These are phyloP conservation scores for Isoetes taiwanensis DNA, from an alignment of 75 land plant species.

Conservation along the genomic window DNA sequence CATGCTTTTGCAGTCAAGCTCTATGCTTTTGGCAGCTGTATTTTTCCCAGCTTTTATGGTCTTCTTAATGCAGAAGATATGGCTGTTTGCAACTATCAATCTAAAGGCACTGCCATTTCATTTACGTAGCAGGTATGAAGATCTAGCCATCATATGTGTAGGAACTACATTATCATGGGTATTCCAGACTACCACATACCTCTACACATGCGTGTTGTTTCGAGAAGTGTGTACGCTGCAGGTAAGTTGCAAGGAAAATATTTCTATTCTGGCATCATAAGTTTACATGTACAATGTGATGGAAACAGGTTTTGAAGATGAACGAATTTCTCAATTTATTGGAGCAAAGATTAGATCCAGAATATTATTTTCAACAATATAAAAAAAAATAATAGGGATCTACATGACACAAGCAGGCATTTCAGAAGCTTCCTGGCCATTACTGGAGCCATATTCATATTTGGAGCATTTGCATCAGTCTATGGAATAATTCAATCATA, in stretches of 20 bases:
- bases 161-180: constrained; percentile 17
- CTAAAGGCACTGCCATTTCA: constrained; percentile 17
- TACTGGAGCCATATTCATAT: constrained; percentile 10
- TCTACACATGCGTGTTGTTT: constrained; percentile 19
- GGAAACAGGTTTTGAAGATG: constrained; percentile 18
- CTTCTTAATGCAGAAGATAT: constrained; percentile 11
- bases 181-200: constrained; percentile 21
- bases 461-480: constrained; percentile 17
- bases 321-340: constrained; percentile 7
- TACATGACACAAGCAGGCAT: constrained; percentile 14
- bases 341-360: constrained; percentile 10
- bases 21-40: constrained; percentile 15
- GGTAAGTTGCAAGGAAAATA: no score
- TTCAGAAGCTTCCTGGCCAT: constrained; percentile 20
- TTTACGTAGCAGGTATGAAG: not conserved
- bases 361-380: constrained; percentile 12
- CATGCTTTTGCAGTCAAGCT: constrained; percentile 11
- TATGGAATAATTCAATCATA: constrained; percentile 14
- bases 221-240: constrained; percentile 20
- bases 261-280: no score
- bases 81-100: constrained; percentile 12
- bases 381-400: constrained; percentile 7
- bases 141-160: constrained; percentile 7
- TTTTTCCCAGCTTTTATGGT: constrained; percentile 17
- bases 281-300: not conserved